A percentile compares a stretch with the other conserved stretches of the same genome.
These are phyloP conservation scores for Hygrocybe coccinea DNA, from an alignment of 768 basidiomycete species.

Conservation along the genomic window DNA sequence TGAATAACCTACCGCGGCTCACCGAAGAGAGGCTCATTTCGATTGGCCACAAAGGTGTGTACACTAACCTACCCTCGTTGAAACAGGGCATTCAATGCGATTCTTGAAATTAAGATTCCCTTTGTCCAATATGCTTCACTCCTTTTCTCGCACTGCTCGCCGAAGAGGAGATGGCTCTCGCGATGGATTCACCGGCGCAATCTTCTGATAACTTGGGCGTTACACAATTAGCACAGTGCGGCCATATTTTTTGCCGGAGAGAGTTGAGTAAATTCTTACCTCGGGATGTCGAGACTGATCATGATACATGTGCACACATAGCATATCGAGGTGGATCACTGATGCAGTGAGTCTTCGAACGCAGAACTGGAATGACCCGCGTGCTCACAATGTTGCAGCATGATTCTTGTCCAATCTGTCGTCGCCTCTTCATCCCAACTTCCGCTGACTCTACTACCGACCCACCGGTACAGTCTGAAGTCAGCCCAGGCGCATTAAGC, in stretches of 20 bases:
- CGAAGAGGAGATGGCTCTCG: conserved; percentile 68
- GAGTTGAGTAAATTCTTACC: conserved; percentile 47
- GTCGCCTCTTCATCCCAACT: conserved; percentile 39
- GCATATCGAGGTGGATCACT: conserved; percentile 60
- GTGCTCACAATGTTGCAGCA: conserved; percentile 35
- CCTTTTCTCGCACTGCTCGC: conserved; percentile 63
- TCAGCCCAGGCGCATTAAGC: no score
- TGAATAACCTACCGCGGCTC: conserved; percentile 44
- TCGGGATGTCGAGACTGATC: conserved; percentile 6
- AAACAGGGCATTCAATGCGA: neutral
- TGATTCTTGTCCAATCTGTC: conserved; percentile 64
- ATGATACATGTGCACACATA: conserved; percentile 27
- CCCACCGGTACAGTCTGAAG: conserved; percentile 12
- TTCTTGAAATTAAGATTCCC: conserved; percentile 44
- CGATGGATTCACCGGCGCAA: conserved; percentile 76
- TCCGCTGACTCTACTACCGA: conserved; percentile 2
- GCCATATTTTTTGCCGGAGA: conserved; percentile 76
- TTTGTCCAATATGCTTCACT: conserved; percentile 73
- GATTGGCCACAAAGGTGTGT: conserved; percentile 44
- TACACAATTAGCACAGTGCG: conserved; percentile 54
- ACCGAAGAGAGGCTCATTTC: conserved; percentile 46
- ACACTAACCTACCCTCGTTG: neutral
- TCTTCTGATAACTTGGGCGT: conserved; percentile 67
- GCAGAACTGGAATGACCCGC: conserved; percentile 7
- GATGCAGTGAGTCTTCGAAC: conserved; percentile 43